Evolutionary conservation across 2,329 filamentous ascomycete genomes (phyloP).

Genomic region (Westerdykella ornata): DNA sequence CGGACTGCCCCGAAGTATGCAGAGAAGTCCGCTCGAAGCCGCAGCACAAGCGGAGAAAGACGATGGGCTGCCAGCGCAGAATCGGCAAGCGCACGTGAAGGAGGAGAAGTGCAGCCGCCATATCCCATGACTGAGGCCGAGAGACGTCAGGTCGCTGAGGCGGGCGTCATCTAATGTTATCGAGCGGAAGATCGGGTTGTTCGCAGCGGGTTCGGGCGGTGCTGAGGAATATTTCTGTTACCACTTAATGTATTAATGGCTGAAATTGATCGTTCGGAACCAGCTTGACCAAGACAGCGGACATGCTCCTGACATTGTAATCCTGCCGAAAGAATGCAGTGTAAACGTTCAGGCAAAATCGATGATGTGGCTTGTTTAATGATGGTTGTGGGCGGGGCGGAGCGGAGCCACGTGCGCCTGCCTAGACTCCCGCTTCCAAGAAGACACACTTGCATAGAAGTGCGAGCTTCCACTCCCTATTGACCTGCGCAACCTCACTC

Average conservation of each 20-base stretch:
- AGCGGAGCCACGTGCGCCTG: background rate
- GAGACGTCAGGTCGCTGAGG: conserved; percentile 20
- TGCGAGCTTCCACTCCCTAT: conserved; percentile 3
- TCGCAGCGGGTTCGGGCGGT: background rate
- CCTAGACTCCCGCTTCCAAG: conserved; percentile 17
- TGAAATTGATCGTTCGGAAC: background rate
- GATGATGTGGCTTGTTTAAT: background rate
- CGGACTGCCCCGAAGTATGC: conserved; percentile 11
- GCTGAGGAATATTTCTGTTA: conserved; percentile 3
- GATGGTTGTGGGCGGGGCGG: background rate
- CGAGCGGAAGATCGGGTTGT: background rate
- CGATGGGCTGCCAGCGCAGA: conserved; percentile 17
- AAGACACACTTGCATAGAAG: conserved; percentile 25
- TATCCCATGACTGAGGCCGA: conserved; percentile 29
- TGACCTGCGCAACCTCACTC: conserved; percentile 8
- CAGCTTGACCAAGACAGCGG: background rate
- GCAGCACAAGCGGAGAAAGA: conserved; percentile 19
- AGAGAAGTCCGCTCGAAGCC: conserved; percentile 15
- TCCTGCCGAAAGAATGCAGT: background rate
- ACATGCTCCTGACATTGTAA: too few species aligned
- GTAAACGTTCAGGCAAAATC: background rate
- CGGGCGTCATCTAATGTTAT: conserved; percentile 16
- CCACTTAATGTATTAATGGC: conserved; percentile 15
- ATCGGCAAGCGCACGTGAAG: conserved; percentile 17
- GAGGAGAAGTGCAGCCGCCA: conserved; percentile 20